These are phyloP conservation scores for Sclerotinia sclerotiorum DNA, from an alignment of 2,329 filamentous ascomycete species.

Conservation along the genomic window DNA sequence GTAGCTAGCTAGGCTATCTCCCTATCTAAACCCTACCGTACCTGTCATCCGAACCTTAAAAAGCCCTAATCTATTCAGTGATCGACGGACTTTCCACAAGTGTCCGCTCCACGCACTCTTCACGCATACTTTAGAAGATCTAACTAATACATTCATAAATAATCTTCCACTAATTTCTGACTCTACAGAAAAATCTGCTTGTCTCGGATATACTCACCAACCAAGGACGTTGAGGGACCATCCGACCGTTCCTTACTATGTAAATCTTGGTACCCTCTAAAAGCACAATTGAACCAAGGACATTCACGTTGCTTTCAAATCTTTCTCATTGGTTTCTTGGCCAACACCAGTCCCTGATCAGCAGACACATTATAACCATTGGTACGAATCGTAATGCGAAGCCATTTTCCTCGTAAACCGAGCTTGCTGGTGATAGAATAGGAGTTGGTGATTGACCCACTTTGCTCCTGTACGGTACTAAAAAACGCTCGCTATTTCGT, in stretches of 20 bases:
- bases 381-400: not conserved
- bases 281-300: not conserved
- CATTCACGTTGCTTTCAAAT: slow-evolving; percentile 8
- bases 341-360: not conserved
- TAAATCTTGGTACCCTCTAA: not conserved
- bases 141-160: not conserved
- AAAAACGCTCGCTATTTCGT: slow-evolving; percentile 16
- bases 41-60: not conserved
- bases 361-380: not conserved
- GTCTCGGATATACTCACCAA: not conserved
- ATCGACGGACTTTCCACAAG: slow-evolving; percentile 12
- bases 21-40: not conserved
- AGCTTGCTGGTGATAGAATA: not conserved
- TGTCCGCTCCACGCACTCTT: slow-evolving; percentile 6
- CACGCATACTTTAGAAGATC: slow-evolving; percentile 5
- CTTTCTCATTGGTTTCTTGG: slow-evolving; percentile 7
- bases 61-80: slow-evolving; percentile 1
- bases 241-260: slow-evolving; percentile 2
- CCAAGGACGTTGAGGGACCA: not conserved
- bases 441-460: not conserved
- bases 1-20: not conserved
- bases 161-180: slow-evolving; percentile 1
- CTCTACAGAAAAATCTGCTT: not conserved
- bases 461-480: not conserved
- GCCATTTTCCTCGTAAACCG: not conserved